These are phyloP conservation scores for Tieghemostelium lacteum DNA, from an alignment of 78 protist genomes.

Conservation along the genomic window DNA sequence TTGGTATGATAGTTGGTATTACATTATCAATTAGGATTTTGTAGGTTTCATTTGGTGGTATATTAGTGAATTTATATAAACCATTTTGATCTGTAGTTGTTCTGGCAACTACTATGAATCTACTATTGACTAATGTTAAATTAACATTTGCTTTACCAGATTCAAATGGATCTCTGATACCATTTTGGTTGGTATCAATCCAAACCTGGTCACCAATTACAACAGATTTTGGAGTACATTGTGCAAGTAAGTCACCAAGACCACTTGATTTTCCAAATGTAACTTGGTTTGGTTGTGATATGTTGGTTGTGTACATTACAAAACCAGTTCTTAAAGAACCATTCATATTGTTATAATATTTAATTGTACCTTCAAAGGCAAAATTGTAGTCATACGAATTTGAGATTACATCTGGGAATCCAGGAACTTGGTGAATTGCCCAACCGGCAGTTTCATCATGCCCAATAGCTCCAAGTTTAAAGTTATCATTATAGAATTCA, in stretches of 20 bases:
- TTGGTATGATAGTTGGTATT: constrained; percentile 5
- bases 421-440: constrained; percentile 24
- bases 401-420: constrained; percentile 41
- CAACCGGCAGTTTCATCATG: constrained; percentile 66
- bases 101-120: background rate
- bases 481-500: constrained; percentile 69
- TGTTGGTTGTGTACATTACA: constrained; percentile 13
- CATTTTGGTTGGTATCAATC: constrained; percentile 38
- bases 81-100: constrained; percentile 34
- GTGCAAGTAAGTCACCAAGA: constrained; percentile 58
- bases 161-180: constrained; percentile 49
- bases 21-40: background rate
- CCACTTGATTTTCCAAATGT: constrained; percentile 60
- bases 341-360: constrained; percentile 21
- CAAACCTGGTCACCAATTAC: constrained; percentile 37
- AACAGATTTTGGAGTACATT: constrained; percentile 34
- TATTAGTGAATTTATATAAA: constrained; percentile 18
- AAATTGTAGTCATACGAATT: constrained; percentile 4
- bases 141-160: constrained; percentile 18
- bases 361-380: constrained; percentile 58
- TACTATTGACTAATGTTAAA: background rate
- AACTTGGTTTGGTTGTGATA: background rate
- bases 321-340: constrained; percentile 75
- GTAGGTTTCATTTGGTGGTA: constrained; percentile 2
- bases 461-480: background rate